A percentile compares a stretch with the other conserved stretches of the same genome.
phyloP scores from a whole-genome alignment of 1,284 basidiomycete genomes.

The Microbotryomycetes sp. region DNA sequence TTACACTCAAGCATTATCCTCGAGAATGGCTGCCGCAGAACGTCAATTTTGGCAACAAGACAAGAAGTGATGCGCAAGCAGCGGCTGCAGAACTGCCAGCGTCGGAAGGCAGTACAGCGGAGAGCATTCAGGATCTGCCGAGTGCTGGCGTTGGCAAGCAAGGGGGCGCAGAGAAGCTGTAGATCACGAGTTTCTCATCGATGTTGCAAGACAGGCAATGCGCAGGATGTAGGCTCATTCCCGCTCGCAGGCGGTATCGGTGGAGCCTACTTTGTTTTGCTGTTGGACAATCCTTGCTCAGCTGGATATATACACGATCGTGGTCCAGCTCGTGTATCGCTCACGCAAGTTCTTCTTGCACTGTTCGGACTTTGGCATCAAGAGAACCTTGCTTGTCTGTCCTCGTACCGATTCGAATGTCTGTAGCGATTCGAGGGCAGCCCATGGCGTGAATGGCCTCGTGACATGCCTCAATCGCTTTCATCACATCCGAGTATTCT shows the following conservation, averaged over 20 bases:
- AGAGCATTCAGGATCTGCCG: neutral
- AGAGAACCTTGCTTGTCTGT: conserved; percentile 53
- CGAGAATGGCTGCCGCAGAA: conserved; percentile 37
- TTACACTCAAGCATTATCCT: conserved; percentile 39
- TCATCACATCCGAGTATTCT: conserved; percentile 50
- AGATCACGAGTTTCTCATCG: neutral
- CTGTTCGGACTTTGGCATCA: conserved; percentile 17
- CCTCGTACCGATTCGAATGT: conserved; percentile 86
- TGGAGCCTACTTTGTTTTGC: too few relatives aligned
- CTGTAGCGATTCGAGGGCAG: conserved; percentile 38
- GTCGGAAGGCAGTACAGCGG: neutral
- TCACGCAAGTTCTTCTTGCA: conserved; percentile 10
- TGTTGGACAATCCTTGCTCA: too few relatives aligned
- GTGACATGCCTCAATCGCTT: conserved; percentile 77
- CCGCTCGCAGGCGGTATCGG: too few relatives aligned
- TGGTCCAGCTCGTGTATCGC: too few relatives aligned
- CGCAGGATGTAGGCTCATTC: too few relatives aligned
- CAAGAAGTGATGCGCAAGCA: neutral
- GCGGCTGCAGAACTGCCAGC: too few relatives aligned
- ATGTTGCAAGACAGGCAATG: too few relatives aligned
- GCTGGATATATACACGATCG: too few relatives aligned
- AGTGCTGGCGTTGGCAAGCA: conserved; percentile 2
- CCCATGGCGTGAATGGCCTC: conserved; percentile 66
- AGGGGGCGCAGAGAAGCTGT: neutral
- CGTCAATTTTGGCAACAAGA: neutral